Percentiles rank a stretch among this genome's conserved stretches.
These are phyloP conservation scores for Ceratocystis albifundus DNA, from an alignment of 2,329 filamentous ascomycete genomes.

Conservation along the genomic window DNA sequence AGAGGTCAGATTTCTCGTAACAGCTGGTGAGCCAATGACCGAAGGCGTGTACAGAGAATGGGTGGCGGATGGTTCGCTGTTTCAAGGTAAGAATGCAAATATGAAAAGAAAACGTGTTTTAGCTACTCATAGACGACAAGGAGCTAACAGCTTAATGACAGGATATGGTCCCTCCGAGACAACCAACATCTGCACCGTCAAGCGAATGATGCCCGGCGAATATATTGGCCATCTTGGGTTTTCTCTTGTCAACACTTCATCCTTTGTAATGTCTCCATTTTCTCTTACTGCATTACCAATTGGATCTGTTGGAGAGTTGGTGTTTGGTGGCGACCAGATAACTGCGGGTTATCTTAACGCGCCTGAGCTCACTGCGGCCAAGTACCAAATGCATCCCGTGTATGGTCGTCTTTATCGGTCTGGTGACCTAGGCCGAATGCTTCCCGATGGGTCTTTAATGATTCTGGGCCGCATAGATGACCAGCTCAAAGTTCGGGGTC, in stretches of 20 bases:
- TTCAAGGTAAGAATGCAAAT: slow-evolving; percentile 44
- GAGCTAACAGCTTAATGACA: slow-evolving; percentile 23
- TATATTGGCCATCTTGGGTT: slow-evolving; percentile 64
- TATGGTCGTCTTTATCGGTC: slow-evolving; percentile 70
- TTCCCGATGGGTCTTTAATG: slow-evolving; percentile 62
- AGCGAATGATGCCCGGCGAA: slow-evolving; percentile 46
- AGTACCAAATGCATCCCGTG: slow-evolving; percentile 55
- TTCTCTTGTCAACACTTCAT: slow-evolving; percentile 63
- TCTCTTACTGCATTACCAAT: slow-evolving; percentile 47
- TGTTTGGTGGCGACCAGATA: slow-evolving; percentile 76
- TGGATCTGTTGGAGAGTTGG: slow-evolving; percentile 70
- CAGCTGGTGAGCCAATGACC: slow-evolving; percentile 70
- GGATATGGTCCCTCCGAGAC: slow-evolving; percentile 75
- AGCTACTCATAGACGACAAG: too few species aligned
- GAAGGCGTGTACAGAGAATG: slow-evolving; percentile 58
- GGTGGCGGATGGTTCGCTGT: slow-evolving; percentile 48
- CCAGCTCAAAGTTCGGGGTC: slow-evolving; percentile 71
- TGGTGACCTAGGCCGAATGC: slow-evolving; percentile 69
- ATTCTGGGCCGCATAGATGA: slow-evolving; percentile 65
- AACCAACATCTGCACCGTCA: slow-evolving; percentile 76
- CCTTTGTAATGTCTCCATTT: slow-evolving; percentile 46
- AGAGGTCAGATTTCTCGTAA: slow-evolving; percentile 61
- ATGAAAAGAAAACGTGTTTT: too few species aligned
- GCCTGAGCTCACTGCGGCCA: slow-evolving; percentile 48
- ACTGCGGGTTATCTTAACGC: slow-evolving; percentile 61